Conservation (phyloP, 164 flowering plant genomes). For the Hamamelis virginiana region DNA sequence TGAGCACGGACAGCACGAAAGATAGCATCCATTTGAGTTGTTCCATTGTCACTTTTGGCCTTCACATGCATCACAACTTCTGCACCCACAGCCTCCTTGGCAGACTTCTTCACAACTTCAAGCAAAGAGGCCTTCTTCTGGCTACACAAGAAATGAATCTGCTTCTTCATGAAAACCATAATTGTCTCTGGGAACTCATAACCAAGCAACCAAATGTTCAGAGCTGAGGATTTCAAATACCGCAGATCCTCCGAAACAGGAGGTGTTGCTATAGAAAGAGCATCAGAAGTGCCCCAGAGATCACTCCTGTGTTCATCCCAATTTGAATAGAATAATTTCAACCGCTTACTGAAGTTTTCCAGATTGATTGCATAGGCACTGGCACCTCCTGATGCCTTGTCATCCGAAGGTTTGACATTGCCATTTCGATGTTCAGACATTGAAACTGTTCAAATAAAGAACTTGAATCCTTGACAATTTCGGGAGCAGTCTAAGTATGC, state of each 20-base stretch:
- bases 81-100: constrained; percentile 43
- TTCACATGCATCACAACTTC: constrained; percentile 74
- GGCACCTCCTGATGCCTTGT: constrained; percentile 19
- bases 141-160: constrained; percentile 71
- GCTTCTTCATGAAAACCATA: constrained; percentile 62
- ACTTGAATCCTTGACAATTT: neutral
- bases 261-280: constrained; percentile 64
- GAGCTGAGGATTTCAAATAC: constrained; percentile 72
- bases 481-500: neutral
- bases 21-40: constrained; percentile 41
- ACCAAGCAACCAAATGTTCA: constrained; percentile 76
- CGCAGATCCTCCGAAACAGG: constrained; percentile 73
- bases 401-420: constrained; percentile 20
- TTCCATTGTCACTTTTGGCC: constrained; percentile 63
- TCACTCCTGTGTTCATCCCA: constrained; percentile 51
- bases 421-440: constrained; percentile 38
- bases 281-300: constrained; percentile 58
- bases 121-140: constrained; percentile 74
- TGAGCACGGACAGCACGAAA: constrained; percentile 31
- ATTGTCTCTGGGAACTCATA: constrained; percentile 88
- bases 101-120: constrained; percentile 48
- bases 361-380: constrained; percentile 31
- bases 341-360: constrained; percentile 30
- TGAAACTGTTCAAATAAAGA: neutral
- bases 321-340: constrained; percentile 52